Evolutionary conservation across 192 early-diverging fungal genomes (phyloP).

Genomic region (Irineochytrium annulatum): DNA sequence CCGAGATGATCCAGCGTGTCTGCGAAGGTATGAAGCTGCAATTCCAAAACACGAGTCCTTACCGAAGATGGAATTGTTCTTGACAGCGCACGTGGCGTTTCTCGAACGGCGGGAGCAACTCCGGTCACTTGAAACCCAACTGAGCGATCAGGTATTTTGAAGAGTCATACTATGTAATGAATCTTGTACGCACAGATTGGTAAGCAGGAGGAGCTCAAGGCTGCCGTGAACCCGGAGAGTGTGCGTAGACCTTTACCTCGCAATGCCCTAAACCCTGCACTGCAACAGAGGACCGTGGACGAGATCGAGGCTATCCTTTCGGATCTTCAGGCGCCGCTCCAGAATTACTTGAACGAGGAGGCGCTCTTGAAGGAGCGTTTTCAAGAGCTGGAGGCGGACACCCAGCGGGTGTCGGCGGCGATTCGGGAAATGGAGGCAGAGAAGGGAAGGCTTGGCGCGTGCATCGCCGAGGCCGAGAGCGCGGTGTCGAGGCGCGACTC

Average conservation of each 20-base stretch:
- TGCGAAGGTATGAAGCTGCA: neutral
- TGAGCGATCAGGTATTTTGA: constrained; percentile 8
- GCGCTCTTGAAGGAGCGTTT: too few relatives aligned
- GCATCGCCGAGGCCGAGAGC: constrained; percentile 9
- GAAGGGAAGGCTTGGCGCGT: neutral
- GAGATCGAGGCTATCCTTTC: too few relatives aligned
- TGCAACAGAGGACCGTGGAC: too few relatives aligned
- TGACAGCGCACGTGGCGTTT: constrained; percentile 5
- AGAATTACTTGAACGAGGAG: too few relatives aligned
- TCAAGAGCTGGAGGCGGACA: too few relatives aligned
- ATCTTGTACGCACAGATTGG: neutral
- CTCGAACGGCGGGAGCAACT: neutral
- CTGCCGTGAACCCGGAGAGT: too few relatives aligned
- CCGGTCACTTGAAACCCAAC: neutral
- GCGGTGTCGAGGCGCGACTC: constrained; percentile 13
- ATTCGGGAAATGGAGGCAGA: neutral
- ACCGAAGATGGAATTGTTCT: neutral
- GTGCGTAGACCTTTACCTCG: too few relatives aligned
- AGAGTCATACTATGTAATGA: neutral
- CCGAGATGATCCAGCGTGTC: constrained; percentile 11
- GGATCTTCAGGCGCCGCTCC: too few relatives aligned
- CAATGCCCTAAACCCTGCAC: too few relatives aligned
- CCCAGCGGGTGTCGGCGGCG: neutral
- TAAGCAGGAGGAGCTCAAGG: too few relatives aligned
- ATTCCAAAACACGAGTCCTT: neutral